Conservation (phyloP, 345 rosid genomes). For the Ailanthus altissimus region DNA sequence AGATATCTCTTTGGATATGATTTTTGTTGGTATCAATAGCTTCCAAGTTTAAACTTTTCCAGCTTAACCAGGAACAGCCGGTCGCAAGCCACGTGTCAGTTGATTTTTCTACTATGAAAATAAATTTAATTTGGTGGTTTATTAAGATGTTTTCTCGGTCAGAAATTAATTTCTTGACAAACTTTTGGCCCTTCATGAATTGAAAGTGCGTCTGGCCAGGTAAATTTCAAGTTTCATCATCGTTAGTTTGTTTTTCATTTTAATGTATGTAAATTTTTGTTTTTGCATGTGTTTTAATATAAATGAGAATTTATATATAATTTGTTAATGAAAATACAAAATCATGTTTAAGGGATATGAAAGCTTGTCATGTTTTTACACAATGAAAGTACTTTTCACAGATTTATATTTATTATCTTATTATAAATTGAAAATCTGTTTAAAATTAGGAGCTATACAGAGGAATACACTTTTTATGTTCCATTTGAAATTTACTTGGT, state of each 20-base stretch:
- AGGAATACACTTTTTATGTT: too few species aligned
- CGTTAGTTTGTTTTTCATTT: neutral
- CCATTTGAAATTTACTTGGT: too few species aligned
- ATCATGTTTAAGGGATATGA: neutral
- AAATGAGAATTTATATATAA: neutral
- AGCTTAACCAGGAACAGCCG: slow-evolving; percentile 9
- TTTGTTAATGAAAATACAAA: neutral
- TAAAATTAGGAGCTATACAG: too few species aligned
- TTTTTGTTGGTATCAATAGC: slow-evolving; percentile 30
- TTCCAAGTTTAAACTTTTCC: slow-evolving; percentile 36
- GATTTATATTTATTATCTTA: neutral
- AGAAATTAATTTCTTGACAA: neutral
- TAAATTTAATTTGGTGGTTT: neutral
- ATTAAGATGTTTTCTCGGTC: neutral
- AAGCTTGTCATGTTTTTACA: neutral
- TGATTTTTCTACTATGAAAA: neutral
- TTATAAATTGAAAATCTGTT: neutral
- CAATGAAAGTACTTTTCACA: neutral
- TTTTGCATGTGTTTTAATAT: neutral
- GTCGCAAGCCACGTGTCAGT: slow-evolving; percentile 27
- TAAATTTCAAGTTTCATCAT: neutral
- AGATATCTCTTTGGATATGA: slow-evolving; percentile 30
- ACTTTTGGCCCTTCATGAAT: neutral
- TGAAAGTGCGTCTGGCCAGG: neutral
- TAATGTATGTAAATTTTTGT: too few species aligned